phyloP scores from a whole-genome alignment of 176 grass and related monocot species.

The Avena sativa region DNA sequence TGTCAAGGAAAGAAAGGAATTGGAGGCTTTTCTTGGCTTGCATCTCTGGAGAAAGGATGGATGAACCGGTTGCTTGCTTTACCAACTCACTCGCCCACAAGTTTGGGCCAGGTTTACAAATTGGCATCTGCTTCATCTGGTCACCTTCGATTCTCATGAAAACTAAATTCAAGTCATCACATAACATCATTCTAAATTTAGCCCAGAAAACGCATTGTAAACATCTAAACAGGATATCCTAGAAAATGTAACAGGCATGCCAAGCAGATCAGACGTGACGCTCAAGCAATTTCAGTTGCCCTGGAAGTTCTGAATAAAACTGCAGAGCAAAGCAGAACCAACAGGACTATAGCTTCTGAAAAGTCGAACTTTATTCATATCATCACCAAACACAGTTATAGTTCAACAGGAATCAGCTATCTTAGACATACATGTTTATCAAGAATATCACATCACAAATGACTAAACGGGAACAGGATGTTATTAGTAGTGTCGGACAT shows the following conservation, averaged over 20 bases:
- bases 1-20: conserved; percentile 50
- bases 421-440: neutral
- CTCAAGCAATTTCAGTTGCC: conserved; percentile 18
- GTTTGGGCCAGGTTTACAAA: conserved; percentile 26
- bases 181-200: too few relatives aligned
- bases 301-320: conserved; percentile 2
- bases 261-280: neutral
- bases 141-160: neutral
- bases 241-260: too few relatives aligned
- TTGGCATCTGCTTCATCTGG: neutral
- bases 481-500: conserved; percentile 5
- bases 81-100: neutral
- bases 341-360: neutral
- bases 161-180: neutral
- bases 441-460: neutral
- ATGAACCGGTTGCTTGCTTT: conserved; percentile 11
- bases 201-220: too few relatives aligned
- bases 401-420: neutral
- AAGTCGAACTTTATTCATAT: conserved; percentile 7
- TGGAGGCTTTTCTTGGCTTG: conserved; percentile 53
- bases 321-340: neutral
- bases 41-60: conserved; percentile 43
- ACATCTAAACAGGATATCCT: too few relatives aligned
- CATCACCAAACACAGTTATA: neutral
- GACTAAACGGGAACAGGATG: neutral